Base-by-base conservation (phyloP, 306 rosid genomes). In the Cajanus cajan region DNA sequence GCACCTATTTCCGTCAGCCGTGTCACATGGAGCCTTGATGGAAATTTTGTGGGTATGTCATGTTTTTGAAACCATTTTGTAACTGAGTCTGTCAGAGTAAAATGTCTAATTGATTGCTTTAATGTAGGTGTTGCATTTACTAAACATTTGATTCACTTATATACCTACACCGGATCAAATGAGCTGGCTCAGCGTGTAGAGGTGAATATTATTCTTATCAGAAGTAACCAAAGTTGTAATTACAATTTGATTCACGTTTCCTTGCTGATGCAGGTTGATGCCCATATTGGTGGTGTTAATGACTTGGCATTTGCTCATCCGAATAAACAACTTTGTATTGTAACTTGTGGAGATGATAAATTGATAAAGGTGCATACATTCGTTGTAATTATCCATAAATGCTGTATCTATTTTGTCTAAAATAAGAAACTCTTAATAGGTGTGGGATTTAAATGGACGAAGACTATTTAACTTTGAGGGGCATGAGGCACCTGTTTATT, bases 301-400 rank as follows among this genome's bases (percentile, higher is more conserved):
- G 98, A 94, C 88, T 84, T 94, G 88, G 96, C 94, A 54, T 94
- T 94, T 88, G 97, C 97, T 70, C 84, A 91, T 89, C 96, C 91
- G 48, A 89, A 92, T 76, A 90, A 89, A 65, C 91, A 91, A 80
- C 93, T 84, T 11, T 91, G 93, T 79, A 80, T 94, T 66, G 91
- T 94, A 76, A 86, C 98, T 43, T 91, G 98, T 73, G 98, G 98
- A 33, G 98, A 94, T 67, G 98, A 94, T 64, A 91, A 90, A 80
- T 81, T 88, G 78, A 94, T 94, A 85, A 94, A 89, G 94, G 98
- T 91, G 68, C 68, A 41, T 58, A 78, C 31, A 71, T 65, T 75
- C 37, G 37, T 79, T 68, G 41, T 43, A 28, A 78, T 68, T 34
- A 52, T 68, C 54, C 64, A 28, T 78, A 83, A 52, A 33, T 10